phyloP scores from a whole-genome alignment of 2,329 filamentous ascomycete genomes.

The Botrytis aclada region DNA sequence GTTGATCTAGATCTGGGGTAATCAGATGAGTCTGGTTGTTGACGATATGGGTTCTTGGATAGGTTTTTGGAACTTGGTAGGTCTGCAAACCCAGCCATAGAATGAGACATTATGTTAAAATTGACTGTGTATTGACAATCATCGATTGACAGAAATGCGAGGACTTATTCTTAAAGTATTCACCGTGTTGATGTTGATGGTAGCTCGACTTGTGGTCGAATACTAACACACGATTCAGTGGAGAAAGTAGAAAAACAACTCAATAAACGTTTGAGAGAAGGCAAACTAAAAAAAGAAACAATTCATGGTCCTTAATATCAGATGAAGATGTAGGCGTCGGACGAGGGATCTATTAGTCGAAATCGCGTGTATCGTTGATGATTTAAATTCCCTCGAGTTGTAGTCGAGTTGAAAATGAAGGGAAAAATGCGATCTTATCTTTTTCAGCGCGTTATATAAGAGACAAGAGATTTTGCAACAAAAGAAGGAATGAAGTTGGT shows the following conservation, averaged over 20 bases:
- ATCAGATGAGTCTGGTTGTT: neutral
- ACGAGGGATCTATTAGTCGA: neutral
- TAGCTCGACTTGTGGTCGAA: neutral
- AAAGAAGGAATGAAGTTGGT: conserved; percentile 3
- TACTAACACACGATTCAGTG: neutral
- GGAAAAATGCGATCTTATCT: neutral
- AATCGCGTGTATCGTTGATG: neutral
- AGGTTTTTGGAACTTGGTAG: neutral
- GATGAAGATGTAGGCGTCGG: neutral
- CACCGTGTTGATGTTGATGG: neutral
- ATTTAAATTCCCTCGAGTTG: neutral
- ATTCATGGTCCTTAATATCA: neutral
- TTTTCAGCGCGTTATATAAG: neutral
- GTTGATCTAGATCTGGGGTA: conserved; percentile 14
- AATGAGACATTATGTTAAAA: conserved; percentile 1
- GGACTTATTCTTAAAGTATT: neutral
- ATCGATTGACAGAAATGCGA: neutral
- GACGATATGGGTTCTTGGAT: conserved; percentile 11
- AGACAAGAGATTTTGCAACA: neutral
- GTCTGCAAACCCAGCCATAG: neutral
- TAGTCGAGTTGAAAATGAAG: neutral
- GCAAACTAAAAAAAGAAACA: neutral
- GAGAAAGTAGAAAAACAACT: neutral
- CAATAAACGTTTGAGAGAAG: neutral
- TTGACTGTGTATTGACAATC: neutral